Evolutionary conservation across 257 asterid species (phyloP).

Genomic region (Penstemon newberryi): DNA sequence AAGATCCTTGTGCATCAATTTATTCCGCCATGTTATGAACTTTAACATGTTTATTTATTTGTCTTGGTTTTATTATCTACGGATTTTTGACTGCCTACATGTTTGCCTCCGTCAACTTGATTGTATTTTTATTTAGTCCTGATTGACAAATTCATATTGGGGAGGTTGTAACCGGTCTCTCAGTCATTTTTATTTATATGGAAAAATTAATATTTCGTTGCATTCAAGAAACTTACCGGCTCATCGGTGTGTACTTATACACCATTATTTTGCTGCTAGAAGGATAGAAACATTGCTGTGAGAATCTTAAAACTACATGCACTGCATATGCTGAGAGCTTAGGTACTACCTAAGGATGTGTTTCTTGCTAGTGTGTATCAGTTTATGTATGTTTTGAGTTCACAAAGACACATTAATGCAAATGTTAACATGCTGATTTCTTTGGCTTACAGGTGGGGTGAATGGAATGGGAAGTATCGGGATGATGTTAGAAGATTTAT

Average conservation of each 20-base stretch:
- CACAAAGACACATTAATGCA: not conserved
- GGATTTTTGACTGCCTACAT: slow-evolving; percentile 7
- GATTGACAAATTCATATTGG: slow-evolving; percentile 13
- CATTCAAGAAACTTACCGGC: not conserved
- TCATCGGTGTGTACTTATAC: slow-evolving; percentile 15
- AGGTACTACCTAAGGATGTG: slow-evolving; percentile 11
- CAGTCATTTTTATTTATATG: not conserved
- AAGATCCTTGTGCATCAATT: no score
- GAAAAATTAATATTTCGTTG: not conserved
- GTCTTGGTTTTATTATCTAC: not conserved
- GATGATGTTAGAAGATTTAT: slow-evolving; percentile 86
- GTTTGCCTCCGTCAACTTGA: not conserved
- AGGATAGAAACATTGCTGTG: slow-evolving; percentile 18
- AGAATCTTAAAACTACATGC: slow-evolving; percentile 15
- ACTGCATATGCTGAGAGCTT: slow-evolving; percentile 16
- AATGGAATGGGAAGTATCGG: slow-evolving; percentile 96
- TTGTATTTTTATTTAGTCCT: slow-evolving; percentile 1
- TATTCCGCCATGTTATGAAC: not conserved
- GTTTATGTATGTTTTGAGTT: not conserved
- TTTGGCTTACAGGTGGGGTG: slow-evolving; percentile 87
- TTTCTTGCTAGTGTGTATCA: slow-evolving; percentile 11
- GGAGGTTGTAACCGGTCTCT: not conserved
- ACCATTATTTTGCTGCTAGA: slow-evolving; percentile 17
- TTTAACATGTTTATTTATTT: not conserved
- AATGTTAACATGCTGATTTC: slow-evolving; percentile 19